Percentiles rank a stretch among this genome's conserved stretches.
Conservation (phyloP, 345 rosid species). For the Psidium friedrichsthalianum region DNA sequence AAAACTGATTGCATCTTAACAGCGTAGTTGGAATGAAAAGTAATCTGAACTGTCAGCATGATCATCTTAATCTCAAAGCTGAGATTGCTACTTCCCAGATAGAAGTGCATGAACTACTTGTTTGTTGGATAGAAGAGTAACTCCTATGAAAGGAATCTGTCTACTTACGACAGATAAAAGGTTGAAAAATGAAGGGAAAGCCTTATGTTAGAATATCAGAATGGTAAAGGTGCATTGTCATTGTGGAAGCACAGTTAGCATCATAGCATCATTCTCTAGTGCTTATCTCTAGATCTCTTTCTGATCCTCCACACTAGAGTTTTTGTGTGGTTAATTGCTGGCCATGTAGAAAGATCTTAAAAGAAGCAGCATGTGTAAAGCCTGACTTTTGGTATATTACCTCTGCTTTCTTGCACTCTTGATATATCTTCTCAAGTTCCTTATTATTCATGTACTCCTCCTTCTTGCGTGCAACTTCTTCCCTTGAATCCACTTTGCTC, state of each 20-base stretch:
- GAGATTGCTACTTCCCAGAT: background rate
- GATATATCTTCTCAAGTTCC: slow-evolving; percentile 19
- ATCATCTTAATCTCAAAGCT: background rate
- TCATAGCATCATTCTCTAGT: background rate
- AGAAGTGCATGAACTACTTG: background rate
- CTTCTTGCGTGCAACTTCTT: slow-evolving; percentile 29
- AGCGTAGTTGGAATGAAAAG: background rate
- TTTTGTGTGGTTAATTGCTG: background rate
- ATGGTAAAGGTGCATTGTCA: background rate
- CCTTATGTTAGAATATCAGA: background rate
- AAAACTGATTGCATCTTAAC: background rate
- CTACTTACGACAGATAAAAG: no score
- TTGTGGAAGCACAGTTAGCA: background rate
- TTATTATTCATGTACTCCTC: slow-evolving; percentile 26
- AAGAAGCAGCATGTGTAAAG: background rate
- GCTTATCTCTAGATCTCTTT: background rate
- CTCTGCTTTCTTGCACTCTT: slow-evolving; percentile 22
- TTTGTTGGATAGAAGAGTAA: background rate
- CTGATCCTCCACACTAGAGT: background rate
- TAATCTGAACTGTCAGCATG: background rate
- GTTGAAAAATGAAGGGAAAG: background rate
- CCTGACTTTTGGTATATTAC: slow-evolving; percentile 1
- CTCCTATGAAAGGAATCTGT: background rate
- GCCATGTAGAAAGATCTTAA: background rate
- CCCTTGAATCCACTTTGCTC: slow-evolving; percentile 31